Conservation (phyloP, 2,329 filamentous ascomycete species). For the Corinectria fuckeliana region DNA sequence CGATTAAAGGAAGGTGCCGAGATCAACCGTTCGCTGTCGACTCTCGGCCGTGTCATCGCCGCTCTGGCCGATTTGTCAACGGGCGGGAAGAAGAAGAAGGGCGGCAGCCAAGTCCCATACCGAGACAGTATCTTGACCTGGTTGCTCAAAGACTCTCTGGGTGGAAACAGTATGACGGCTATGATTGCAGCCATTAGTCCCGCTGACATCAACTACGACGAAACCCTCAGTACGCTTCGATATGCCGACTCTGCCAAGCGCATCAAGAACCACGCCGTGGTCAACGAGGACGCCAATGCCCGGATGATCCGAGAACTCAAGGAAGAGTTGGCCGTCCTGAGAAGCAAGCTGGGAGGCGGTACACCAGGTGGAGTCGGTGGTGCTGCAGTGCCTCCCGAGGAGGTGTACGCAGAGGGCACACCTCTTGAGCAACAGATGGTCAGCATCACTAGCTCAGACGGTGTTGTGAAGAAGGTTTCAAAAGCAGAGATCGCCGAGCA, state of each 20-base stretch:
- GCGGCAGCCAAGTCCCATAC: conserved; percentile 82
- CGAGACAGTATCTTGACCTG: conserved; percentile 96
- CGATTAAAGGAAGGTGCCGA: conserved; percentile 97
- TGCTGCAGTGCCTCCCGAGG: conserved; percentile 65
- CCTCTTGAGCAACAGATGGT: conserved; percentile 96
- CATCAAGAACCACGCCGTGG: conserved; percentile 99
- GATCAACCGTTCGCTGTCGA: conserved; percentile 96
- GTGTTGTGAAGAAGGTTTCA: conserved; percentile 89
- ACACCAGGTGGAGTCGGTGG: conserved; percentile 54
- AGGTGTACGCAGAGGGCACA: conserved; percentile 90
- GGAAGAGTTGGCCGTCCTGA: conserved; percentile 85
- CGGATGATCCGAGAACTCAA: conserved; percentile 99
- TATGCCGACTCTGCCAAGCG: conserved; percentile 98
- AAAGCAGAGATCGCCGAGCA: conserved; percentile 99
- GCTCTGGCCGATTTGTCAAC: conserved; percentile 90
- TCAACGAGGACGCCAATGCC: conserved; percentile 98
- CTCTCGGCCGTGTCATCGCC: conserved; percentile 95
- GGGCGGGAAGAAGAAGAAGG: conserved; percentile 79
- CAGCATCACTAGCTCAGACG: conserved; percentile 86
- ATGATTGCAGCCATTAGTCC: conserved; percentile 99
- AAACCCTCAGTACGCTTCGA: conserved; percentile 91
- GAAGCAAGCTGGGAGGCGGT: conserved; percentile 80
- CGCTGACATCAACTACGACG: conserved; percentile 98
- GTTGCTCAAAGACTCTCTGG: conserved; percentile 94
- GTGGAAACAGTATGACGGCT: conserved; percentile 98